Conservation (phyloP, 495 filamentous ascomycete species). For the Bacidia gigantensis region DNA sequence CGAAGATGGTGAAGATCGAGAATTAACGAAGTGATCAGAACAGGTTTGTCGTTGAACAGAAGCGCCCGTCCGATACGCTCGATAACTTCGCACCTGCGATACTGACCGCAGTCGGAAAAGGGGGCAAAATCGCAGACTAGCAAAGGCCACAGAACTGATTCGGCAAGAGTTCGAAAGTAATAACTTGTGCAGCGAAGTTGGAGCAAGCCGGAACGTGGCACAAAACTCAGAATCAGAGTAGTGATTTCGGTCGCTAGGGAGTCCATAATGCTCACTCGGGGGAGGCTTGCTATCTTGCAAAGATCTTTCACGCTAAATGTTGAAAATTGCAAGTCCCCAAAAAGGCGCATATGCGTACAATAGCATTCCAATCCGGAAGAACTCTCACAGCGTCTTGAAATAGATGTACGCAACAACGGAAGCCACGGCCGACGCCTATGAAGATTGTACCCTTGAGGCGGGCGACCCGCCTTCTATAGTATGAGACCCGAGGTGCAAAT, state of each 20-base stretch:
- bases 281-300: background rate
- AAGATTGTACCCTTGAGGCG: background rate
- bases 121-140: background rate
- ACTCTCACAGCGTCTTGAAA: too few species aligned
- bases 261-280: background rate
- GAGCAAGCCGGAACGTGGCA: background rate
- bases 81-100: background rate
- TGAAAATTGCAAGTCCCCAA: background rate
- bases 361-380: too few species aligned
- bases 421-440: background rate
- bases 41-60: background rate
- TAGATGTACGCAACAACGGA: background rate
- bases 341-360: too few species aligned
- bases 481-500: background rate
- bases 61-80: background rate
- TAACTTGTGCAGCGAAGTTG: background rate
- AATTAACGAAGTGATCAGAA: background rate
- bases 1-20: background rate
- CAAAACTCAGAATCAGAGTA: background rate
- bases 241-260: background rate
- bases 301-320: background rate
- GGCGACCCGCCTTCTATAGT: background rate
- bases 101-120: background rate
- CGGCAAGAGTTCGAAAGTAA: background rate
- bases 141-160: background rate